Evolutionary conservation across 2,329 filamentous ascomycete species (phyloP), one percentile per base, ranked within the genome.

Genomic region (Sordariomycetes sp.): DNA sequence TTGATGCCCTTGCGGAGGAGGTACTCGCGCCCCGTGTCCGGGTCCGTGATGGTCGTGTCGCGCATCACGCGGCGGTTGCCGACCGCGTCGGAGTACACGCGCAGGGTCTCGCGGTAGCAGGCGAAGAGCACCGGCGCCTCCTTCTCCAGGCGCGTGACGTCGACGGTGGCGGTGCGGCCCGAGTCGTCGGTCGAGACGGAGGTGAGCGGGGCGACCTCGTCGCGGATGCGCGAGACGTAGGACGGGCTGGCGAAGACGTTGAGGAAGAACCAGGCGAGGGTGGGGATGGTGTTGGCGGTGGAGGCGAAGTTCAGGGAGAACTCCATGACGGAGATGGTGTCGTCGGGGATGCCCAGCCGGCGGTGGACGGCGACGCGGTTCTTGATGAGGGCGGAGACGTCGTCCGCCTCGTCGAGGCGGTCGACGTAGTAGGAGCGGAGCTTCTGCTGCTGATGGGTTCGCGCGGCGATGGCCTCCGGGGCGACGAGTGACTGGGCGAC

Each of bases 81-180:
- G 2, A 71, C 63, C 18, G 69, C 65, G 7, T 71, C 69, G 11
- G 72, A 68, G 46, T 67, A 68, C 1, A 76, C 51, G 18, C 77
- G 72, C 35, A 79, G 64, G 0, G 67, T 69, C 62, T 80, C 78
- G 52, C 72, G 72, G 61, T 72, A 77, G 8, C 68, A 68, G 8
- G 73, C 72, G 28, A 71, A 65, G 20, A 80, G 63, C 3, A 77
- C 65, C 0, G 74, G 73, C 58, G 73, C 77, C 1, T 63, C 54
- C 8, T 71, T 65, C 51, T 72, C 69, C 7, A 79, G 63, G 2
- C 62, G 61, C 1, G 61, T 62, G 46, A 70, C 66, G 43, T 73
- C 67, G 8, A 79, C 64, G 0, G 61, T 66, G 8, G 62, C 66
- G 2, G 46, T 54, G 22, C 58, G 61, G 58, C 43, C 55, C 46